phyloP scores from a whole-genome alignment of 352 stramenopile species.

The Blastocystis sp. region DNA sequence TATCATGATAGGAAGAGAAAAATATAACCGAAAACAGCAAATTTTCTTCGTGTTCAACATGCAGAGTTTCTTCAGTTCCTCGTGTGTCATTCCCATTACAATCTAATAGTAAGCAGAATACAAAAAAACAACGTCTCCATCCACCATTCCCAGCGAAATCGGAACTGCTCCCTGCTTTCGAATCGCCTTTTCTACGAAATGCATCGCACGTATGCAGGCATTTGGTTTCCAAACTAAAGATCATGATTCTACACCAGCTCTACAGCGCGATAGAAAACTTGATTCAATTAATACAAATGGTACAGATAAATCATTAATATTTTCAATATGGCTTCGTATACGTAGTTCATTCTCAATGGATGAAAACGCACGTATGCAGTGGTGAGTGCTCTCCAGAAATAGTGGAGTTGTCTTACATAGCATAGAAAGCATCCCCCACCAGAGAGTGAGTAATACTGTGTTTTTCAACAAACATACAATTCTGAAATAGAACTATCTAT shows the following conservation, averaged over 20 bases:
- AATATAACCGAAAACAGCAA: not conserved
- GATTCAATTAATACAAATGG: constrained; percentile 47
- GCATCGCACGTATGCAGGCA: not conserved
- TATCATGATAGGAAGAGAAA: not conserved
- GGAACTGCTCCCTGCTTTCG: constrained; percentile 9
- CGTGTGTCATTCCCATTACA: not conserved
- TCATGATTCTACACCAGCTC: not conserved
- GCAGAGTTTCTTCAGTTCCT: constrained; percentile 20
- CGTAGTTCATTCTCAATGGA: not conserved
- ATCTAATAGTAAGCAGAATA: not conserved
- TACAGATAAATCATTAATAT: not conserved
- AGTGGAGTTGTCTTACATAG: not conserved
- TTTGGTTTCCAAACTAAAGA: not conserved
- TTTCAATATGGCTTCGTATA: constrained; percentile 20
- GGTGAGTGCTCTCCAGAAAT: not conserved
- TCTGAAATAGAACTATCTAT: no score
- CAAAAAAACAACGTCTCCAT: not conserved
- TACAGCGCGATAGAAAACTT: constrained; percentile 30
- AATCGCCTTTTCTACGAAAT: not conserved
- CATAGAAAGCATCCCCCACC: not conserved
- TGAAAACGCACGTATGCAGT: not conserved
- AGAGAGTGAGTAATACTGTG: not conserved
- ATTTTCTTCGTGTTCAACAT: not conserved
- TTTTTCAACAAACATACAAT: no score
- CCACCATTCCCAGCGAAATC: constrained; percentile 45